These are phyloP conservation scores for Phytophthora constricta DNA, from an alignment of 352 stramenopile species.

Conservation along the genomic window DNA sequence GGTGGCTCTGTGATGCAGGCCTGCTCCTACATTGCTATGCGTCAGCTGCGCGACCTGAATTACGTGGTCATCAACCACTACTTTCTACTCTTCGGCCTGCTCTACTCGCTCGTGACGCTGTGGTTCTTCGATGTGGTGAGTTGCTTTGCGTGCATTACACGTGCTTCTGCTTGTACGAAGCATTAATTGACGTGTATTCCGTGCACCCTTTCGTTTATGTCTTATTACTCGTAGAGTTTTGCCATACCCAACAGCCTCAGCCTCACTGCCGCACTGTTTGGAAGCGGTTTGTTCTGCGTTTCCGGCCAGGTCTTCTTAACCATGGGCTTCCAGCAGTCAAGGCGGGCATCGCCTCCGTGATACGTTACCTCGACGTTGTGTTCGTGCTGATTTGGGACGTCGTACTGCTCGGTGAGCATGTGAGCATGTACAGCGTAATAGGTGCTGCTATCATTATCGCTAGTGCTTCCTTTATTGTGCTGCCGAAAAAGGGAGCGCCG, in stretches of 20 bases:
- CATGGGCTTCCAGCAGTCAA: constrained; percentile 80
- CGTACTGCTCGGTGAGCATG: constrained; percentile 51
- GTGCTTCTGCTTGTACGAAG: neutral
- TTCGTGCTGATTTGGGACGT: constrained; percentile 77
- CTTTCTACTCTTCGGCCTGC: constrained; percentile 43
- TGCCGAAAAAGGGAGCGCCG: constrained; percentile 35
- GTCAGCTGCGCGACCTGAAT: constrained; percentile 55
- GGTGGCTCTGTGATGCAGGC: constrained; percentile 55
- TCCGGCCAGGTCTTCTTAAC: constrained; percentile 71
- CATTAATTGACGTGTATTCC: neutral
- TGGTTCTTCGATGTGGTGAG: constrained; percentile 44
- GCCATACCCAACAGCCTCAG: constrained; percentile 33
- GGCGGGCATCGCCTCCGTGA: constrained; percentile 72
- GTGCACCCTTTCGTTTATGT: neutral
- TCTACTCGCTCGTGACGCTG: constrained; percentile 35
- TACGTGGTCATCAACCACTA: constrained; percentile 50
- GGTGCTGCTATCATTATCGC: constrained; percentile 65
- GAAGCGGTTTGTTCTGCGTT: constrained; percentile 63
- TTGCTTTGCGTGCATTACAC: no score
- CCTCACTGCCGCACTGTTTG: constrained; percentile 53
- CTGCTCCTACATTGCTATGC: constrained; percentile 59
- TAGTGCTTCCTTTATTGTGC: constrained; percentile 59
- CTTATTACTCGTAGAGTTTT: constrained; percentile 32
- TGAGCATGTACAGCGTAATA: constrained; percentile 66
- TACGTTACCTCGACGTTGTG: constrained; percentile 81